These are phyloP conservation scores for Plenodomus tracheiphilus DNA, from an alignment of 2,329 filamentous ascomycete species.

Conservation along the genomic window DNA sequence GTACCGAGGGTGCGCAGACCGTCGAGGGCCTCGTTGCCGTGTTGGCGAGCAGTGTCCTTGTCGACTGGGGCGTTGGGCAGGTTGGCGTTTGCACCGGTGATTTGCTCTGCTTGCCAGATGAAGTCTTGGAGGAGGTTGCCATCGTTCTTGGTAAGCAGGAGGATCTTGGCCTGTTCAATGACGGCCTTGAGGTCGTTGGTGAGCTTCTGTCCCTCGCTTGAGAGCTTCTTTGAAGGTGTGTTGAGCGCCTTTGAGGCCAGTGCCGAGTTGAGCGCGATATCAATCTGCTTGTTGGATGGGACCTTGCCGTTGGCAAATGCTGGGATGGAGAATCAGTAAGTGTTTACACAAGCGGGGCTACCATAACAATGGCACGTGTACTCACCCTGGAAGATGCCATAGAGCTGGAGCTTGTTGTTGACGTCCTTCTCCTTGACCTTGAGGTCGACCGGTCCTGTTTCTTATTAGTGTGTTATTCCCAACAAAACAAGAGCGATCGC, in stretches of 20 bases:
- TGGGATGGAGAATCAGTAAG: constrained; percentile 16
- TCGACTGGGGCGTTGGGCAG: constrained; percentile 69
- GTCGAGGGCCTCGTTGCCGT: constrained; percentile 80
- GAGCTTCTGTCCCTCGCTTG: constrained; percentile 77
- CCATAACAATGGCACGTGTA: constrained; percentile 1
- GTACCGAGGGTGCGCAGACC: constrained; percentile 87
- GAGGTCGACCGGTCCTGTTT: constrained; percentile 63
- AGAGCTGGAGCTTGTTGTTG: constrained; percentile 91
- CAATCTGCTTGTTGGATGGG: constrained; percentile 94
- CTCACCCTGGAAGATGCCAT: constrained; percentile 77
- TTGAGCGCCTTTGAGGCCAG: constrained; percentile 71
- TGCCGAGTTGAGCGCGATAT: constrained; percentile 89
- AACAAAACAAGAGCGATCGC: constrained; percentile 3
- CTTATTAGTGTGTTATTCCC: constrained; percentile 59
- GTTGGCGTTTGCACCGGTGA: constrained; percentile 65
- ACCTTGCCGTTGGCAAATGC: constrained; percentile 90
- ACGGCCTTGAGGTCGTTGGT: constrained; percentile 78
- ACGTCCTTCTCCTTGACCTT: constrained; percentile 82
- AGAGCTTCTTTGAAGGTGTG: constrained; percentile 75
- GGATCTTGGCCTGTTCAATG: constrained; percentile 79
- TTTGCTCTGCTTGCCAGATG: constrained; percentile 86
- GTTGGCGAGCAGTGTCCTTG: constrained; percentile 77
- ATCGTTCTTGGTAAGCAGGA: constrained; percentile 91
- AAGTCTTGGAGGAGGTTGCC: constrained; percentile 95
- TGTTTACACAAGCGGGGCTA: constrained; percentile 3